phyloP scores from a whole-genome alignment of 768 basidiomycete species.

The Artomyces pyxidatus region DNA sequence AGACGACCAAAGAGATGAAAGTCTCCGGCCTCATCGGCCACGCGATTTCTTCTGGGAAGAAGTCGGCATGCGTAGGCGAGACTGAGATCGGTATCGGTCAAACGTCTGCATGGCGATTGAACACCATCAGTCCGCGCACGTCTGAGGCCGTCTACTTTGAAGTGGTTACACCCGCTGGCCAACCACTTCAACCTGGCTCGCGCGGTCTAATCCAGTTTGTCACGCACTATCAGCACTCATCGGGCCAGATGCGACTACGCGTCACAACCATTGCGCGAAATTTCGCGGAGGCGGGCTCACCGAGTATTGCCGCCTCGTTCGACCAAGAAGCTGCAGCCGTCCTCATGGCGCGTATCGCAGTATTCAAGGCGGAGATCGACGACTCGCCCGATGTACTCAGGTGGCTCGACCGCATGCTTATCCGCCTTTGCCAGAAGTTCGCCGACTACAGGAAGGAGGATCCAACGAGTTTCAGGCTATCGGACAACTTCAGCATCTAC shows the following conservation, averaged over 20 bases:
- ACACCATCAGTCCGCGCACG: conserved; percentile 79
- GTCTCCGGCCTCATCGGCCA: conserved; percentile 98
- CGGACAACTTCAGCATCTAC: conserved; percentile 97
- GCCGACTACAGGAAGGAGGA: conserved; percentile 99
- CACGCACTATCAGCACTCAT: conserved; percentile 96
- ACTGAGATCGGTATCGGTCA: conserved; percentile 99
- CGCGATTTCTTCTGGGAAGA: conserved; percentile 95
- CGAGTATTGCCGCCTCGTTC: conserved; percentile 86
- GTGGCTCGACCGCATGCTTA: conserved; percentile 98
- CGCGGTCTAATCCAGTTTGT: conserved; percentile 97
- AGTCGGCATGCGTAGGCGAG: conserved; percentile 93
- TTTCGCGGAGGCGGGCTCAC: conserved; percentile 96
- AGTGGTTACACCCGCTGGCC: conserved; percentile 94
- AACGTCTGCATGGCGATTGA: conserved; percentile 98
- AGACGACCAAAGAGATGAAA: conserved; percentile 98
- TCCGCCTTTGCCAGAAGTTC: conserved; percentile 97
- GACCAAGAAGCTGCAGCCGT: conserved; percentile 98
- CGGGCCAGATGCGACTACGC: conserved; percentile 88
- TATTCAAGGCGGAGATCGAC: conserved; percentile 99
- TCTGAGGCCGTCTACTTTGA: conserved; percentile 95
- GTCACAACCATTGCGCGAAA: conserved; percentile 98
- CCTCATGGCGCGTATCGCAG: conserved; percentile 96
- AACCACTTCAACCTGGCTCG: conserved; percentile 80
- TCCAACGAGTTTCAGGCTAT: conserved; percentile 84
- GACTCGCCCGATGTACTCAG: conserved; percentile 93